phyloP scores from a whole-genome alignment of 257 asterid genomes.

The Lavandula angustifolia region DNA sequence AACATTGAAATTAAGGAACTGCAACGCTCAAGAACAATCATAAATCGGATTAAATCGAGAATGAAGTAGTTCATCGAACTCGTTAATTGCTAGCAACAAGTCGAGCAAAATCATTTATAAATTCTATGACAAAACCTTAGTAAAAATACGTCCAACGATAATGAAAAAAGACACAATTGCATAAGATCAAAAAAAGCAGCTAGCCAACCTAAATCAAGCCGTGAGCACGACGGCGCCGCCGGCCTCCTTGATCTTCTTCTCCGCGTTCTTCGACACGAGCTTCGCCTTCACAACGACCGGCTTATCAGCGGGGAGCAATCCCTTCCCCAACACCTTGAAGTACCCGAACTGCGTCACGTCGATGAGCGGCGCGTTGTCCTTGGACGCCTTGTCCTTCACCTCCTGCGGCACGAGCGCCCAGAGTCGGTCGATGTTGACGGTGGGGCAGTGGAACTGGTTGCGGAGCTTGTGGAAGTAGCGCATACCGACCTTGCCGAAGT shows the following conservation, averaged over 20 bases:
- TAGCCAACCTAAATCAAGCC: slow-evolving; percentile 8
- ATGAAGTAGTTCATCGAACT: no score
- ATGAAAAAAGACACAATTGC: background rate
- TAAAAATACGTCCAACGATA: background rate
- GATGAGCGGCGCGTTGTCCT: background rate
- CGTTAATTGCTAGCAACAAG: no score
- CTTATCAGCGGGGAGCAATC: background rate
- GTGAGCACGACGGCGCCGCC: slow-evolving; percentile 28
- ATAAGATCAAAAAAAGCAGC: slow-evolving; percentile 9
- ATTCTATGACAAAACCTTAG: background rate
- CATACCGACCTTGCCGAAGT: background rate
- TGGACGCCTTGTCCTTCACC: no score
- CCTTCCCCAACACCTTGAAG: no score
- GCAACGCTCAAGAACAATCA: no score
- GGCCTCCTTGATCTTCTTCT: slow-evolving; percentile 29
- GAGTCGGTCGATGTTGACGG: no score
- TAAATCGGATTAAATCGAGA: no score
- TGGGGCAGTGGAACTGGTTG: background rate
- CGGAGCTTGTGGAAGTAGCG: background rate
- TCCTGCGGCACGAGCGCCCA: no score
- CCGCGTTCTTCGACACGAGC: slow-evolving; percentile 23
- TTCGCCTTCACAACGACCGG: slow-evolving; percentile 24
- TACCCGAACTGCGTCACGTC: background rate
- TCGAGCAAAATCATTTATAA: slow-evolving; percentile 1
- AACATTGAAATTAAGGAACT: no score